Evolutionary conservation across 164 flowering plant species (phyloP).

Genomic region (grape (Vitis vinifera)): DNA sequence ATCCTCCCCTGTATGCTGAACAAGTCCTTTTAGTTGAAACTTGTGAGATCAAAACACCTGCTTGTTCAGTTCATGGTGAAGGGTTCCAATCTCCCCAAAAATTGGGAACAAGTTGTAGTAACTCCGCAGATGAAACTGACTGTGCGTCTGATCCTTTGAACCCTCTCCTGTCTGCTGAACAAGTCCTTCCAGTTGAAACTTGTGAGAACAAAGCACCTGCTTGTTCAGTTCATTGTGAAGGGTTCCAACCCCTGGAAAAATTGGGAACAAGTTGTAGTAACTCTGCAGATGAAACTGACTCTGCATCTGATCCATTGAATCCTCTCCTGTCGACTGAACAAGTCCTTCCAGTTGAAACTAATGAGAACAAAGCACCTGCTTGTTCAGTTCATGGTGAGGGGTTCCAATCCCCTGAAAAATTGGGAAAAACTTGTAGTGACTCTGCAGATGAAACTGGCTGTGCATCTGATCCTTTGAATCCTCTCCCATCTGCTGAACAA

Average conservation of each 20-base stretch:
- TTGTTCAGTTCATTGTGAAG: background rate
- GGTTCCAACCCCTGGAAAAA: background rate
- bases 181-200: too few species aligned
- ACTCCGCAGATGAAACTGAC: constrained; percentile 2
- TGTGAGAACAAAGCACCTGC: too few species aligned
- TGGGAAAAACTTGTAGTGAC: background rate
- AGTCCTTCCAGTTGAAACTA: too few species aligned
- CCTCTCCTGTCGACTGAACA: too few species aligned
- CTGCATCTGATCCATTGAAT: constrained; percentile 2
- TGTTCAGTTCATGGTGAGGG: background rate
- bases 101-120: background rate
- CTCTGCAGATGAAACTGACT: constrained; percentile 2
- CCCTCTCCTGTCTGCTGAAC: too few species aligned
- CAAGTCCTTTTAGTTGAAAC: too few species aligned
- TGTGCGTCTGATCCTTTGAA: constrained; percentile 2
- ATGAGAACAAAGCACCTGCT: too few species aligned
- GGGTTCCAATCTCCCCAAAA: background rate
- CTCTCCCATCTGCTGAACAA: too few species aligned
- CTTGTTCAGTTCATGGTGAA: background rate
- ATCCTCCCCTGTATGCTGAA: too few species aligned
- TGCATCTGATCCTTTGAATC: constrained; percentile 4
- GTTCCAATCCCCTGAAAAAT: background rate
- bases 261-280: background rate
- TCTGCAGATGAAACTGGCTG: constrained; percentile 2
- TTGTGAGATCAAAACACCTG: too few species aligned